These are phyloP conservation scores for Boletellus ananas DNA, from an alignment of 768 basidiomycete genomes.

Conservation along the genomic window DNA sequence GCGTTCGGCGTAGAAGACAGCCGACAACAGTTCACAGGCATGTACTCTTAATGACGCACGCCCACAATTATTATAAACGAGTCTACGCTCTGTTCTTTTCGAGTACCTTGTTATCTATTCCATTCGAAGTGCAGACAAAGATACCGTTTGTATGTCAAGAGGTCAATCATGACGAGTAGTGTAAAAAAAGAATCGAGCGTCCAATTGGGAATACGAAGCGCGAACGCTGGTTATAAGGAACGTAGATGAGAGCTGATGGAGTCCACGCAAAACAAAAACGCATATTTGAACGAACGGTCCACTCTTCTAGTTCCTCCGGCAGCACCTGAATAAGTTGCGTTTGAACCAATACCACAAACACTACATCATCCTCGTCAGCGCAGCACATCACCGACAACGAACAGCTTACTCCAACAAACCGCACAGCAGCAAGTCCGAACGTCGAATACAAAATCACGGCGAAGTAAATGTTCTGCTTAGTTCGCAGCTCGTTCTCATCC, in stretches of 20 bases:
- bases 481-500: slow-evolving; percentile 41
- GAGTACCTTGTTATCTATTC: slow-evolving; percentile 27
- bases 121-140: slow-evolving; percentile 19
- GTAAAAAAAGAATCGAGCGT: slow-evolving; percentile 23
- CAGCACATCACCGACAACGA: background rate
- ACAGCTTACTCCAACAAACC: slow-evolving; percentile 69
- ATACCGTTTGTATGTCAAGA: slow-evolving; percentile 14
- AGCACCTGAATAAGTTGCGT: slow-evolving; percentile 78
- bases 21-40: slow-evolving; percentile 42
- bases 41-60: slow-evolving; percentile 63
- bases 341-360: slow-evolving; percentile 81
- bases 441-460: slow-evolving; percentile 77
- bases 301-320: slow-evolving; percentile 59
- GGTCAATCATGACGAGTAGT: slow-evolving; percentile 18
- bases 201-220: slow-evolving; percentile 13
- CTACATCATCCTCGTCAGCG: slow-evolving; percentile 35
- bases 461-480: slow-evolving; percentile 66
- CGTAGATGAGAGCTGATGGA: slow-evolving; percentile 30
- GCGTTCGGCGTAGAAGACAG: slow-evolving; percentile 16
- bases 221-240: slow-evolving; percentile 24
- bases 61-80: slow-evolving; percentile 8
- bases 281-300: slow-evolving; percentile 10
- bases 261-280: slow-evolving; percentile 23
- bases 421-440: slow-evolving; percentile 64
- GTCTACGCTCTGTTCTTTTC: slow-evolving; percentile 12